Conservation (phyloP, 179 eudicot species). For the Drosera spatulata region DNA sequence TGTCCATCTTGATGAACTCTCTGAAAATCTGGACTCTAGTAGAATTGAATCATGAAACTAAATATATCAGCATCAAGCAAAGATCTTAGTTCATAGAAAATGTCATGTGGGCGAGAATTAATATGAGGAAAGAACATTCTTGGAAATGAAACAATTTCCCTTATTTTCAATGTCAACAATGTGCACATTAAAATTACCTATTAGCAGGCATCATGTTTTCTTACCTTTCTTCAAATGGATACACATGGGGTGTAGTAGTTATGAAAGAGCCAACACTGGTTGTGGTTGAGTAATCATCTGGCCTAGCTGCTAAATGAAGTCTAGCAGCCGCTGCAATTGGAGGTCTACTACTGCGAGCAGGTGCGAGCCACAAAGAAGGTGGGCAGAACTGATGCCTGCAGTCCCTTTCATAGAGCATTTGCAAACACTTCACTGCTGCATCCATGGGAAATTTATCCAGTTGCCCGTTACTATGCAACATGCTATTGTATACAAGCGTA, state of each 20-base stretch:
- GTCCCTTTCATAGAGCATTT: slow-evolving; percentile 91
- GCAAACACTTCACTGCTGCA: slow-evolving; percentile 77
- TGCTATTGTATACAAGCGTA: slow-evolving; percentile 75
- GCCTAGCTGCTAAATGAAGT: slow-evolving; percentile 53
- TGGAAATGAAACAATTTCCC: too few species aligned
- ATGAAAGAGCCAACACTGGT: slow-evolving; percentile 61
- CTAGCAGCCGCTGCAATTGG: slow-evolving; percentile 92
- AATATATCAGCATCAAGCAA: background rate
- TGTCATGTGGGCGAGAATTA: background rate
- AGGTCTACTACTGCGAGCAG: slow-evolving; percentile 70
- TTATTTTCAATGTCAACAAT: too few species aligned
- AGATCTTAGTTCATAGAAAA: background rate
- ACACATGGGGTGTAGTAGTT: slow-evolving; percentile 70
- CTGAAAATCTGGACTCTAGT: slow-evolving; percentile 91
- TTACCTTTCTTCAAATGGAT: slow-evolving; percentile 95
- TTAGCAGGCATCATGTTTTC: background rate
- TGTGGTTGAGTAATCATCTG: slow-evolving; percentile 39
- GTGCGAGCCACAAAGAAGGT: slow-evolving; percentile 82
- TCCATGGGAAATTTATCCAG: slow-evolving; percentile 45
- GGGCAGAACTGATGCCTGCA: slow-evolving; percentile 92
- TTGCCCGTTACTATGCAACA: slow-evolving; percentile 34
- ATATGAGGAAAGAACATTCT: too few species aligned
- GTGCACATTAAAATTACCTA: background rate
- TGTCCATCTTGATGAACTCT: slow-evolving; percentile 92
- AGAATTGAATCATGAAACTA: slow-evolving; percentile 7